phyloP scores from a whole-genome alignment of 371 early-diverging fungal genomes.

The Basidiobolus meristosporus region DNA sequence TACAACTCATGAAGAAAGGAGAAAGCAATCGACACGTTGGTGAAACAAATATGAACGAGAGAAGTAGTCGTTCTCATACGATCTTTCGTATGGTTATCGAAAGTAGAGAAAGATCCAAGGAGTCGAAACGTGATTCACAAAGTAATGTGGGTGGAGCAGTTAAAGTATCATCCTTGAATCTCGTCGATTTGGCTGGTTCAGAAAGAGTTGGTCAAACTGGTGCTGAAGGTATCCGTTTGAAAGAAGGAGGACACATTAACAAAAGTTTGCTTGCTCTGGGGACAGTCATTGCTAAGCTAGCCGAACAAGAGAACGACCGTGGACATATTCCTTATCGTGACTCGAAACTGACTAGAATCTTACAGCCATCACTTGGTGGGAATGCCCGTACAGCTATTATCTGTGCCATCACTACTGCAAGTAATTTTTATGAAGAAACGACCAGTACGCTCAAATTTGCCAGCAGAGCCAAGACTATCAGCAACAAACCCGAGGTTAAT shows the following conservation, averaged over 20 bases:
- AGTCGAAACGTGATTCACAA: too few species aligned
- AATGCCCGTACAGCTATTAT: slow-evolving; percentile 61
- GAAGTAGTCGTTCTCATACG: slow-evolving; percentile 77
- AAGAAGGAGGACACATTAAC: slow-evolving; percentile 90
- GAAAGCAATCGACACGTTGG: slow-evolving; percentile 74
- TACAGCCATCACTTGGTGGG: slow-evolving; percentile 66
- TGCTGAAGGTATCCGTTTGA: slow-evolving; percentile 47
- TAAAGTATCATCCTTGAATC: slow-evolving; percentile 16
- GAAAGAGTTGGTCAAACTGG: slow-evolving; percentile 48
- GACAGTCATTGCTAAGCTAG: slow-evolving; percentile 72
- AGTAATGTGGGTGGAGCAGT: too few species aligned
- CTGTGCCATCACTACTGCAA: slow-evolving; percentile 53
- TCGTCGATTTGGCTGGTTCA: slow-evolving; percentile 94
- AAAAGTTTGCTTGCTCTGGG: slow-evolving; percentile 75
- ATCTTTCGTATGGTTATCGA: slow-evolving; percentile 69
- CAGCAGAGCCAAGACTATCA: slow-evolving; percentile 45
- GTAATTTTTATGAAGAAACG: slow-evolving; percentile 44
- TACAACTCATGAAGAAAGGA: slow-evolving; percentile 54
- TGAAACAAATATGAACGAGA: slow-evolving; percentile 72
- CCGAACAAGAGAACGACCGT: slow-evolving; percentile 21
- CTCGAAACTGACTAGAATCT: slow-evolving; percentile 73
- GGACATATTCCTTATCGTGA: slow-evolving; percentile 76
- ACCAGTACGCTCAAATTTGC: slow-evolving; percentile 79
- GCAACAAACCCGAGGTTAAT: slow-evolving; percentile 40
- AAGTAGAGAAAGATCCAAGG: slow-evolving; percentile 14